phyloP scores from a whole-genome alignment of 257 asterid species.

The Lycium ferocissimum region DNA sequence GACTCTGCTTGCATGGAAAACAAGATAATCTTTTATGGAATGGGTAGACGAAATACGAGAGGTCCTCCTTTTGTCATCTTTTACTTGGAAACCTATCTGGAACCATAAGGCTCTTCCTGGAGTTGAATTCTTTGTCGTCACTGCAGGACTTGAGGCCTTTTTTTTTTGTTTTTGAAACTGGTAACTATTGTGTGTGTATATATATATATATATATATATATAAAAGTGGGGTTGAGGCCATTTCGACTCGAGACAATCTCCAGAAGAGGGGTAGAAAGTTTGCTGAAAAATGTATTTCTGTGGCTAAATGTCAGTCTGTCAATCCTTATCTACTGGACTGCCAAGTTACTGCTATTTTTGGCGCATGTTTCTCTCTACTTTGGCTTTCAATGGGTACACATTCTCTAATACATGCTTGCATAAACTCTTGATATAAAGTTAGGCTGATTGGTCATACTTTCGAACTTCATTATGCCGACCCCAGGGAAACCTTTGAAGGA shows the following conservation, averaged over 20 bases:
- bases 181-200: no score
- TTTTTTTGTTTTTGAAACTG: neutral
- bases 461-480: neutral
- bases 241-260: neutral
- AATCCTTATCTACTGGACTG: conserved; percentile 3
- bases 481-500: conserved; percentile 1
- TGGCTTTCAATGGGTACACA: neutral
- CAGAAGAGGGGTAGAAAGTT: conserved; percentile 14
- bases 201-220: no score
- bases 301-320: conserved; percentile 8
- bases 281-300: neutral
- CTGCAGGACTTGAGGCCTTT: neutral
- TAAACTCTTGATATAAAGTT: neutral
- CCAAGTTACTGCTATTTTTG: conserved; percentile 20
- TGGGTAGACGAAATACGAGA: conserved; percentile 14
- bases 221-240: no score
- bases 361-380: conserved; percentile 7
- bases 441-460: neutral
- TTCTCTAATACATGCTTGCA: neutral
- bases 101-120: conserved; percentile 4
- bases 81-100: conserved; percentile 25
- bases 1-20: neutral
- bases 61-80: neutral
- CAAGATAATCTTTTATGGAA: neutral
- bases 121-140: neutral